phyloP scores from a whole-genome alignment of 1,284 basidiomycete genomes.

The Kwoniella shivajii region DNA sequence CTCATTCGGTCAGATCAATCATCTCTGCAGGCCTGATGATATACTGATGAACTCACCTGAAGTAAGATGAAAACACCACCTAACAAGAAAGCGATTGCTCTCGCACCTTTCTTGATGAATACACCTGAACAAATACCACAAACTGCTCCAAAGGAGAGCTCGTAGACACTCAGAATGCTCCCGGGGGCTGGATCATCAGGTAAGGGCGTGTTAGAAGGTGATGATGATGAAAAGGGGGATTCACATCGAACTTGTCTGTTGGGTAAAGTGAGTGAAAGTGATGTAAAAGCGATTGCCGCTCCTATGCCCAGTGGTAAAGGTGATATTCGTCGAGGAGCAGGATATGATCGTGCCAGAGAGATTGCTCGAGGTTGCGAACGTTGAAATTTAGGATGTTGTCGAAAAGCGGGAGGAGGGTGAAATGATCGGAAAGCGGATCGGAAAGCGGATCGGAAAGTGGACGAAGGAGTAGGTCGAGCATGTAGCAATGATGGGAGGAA shows the following conservation, averaged over 20 bases:
- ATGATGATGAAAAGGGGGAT: conserved; percentile 1
- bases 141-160: conserved; percentile 84
- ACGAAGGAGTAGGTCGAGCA: conserved; percentile 14
- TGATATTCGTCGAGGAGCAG: conserved; percentile 23
- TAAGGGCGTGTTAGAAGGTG: neutral
- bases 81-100: conserved; percentile 75
- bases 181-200: conserved; percentile 56
- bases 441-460: neutral
- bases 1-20: neutral
- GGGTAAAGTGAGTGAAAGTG: conserved; percentile 16
- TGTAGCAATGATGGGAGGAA: conserved; percentile 23
- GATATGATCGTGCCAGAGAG: conserved; percentile 20
- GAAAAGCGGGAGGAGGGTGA: conserved; percentile 15
- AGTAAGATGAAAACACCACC: conserved; percentile 84
- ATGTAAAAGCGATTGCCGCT: conserved; percentile 16
- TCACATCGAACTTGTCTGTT: conserved; percentile 18
- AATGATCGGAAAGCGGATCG: conserved; percentile 12
- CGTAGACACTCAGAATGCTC: conserved; percentile 74
- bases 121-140: conserved; percentile 86
- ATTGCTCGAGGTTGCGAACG: conserved; percentile 9
- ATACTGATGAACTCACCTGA: conserved; percentile 66
- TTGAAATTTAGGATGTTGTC: conserved; percentile 3
- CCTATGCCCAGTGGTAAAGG: conserved; percentile 43
- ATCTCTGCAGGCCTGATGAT: neutral
- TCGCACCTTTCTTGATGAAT: conserved; percentile 92